Evolutionary conservation across 148 eudicot genomes (phyloP).

Genomic region (Vaccinium macrocarpon): DNA sequence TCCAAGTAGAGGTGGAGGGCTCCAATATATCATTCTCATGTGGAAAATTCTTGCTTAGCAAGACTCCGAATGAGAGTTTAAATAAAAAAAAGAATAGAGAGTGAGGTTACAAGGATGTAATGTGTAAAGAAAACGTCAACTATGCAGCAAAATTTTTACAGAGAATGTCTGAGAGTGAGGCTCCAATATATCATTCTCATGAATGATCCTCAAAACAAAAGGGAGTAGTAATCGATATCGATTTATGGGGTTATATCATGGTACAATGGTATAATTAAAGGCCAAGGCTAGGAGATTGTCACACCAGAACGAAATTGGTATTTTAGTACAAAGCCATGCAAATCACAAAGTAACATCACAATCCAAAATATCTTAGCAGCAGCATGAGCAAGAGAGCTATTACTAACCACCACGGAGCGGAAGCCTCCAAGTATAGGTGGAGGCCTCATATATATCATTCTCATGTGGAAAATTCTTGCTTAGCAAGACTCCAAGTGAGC

Average conservation of each 20-base stretch:
- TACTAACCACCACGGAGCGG: background rate
- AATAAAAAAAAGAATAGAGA: background rate
- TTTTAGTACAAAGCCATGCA: background rate
- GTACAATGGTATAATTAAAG: background rate
- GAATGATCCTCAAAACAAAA: background rate
- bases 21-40: background rate
- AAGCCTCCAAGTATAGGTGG: no score
- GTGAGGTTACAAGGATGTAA: background rate
- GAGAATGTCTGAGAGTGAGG: background rate
- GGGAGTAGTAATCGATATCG: background rate
- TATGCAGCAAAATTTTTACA: background rate
- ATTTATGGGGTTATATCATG: background rate
- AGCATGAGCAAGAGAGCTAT: background rate
- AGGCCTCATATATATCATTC: no score
- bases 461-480: no score
- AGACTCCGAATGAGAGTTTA: background rate
- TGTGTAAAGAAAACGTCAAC: background rate
- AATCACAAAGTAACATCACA: background rate
- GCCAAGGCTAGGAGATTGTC: background rate
- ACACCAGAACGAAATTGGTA: background rate
- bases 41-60: background rate
- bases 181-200: no score
- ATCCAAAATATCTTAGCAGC: background rate
- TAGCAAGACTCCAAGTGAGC: no score
- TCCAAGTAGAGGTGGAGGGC: background rate